Evolutionary conservation across 2,329 filamentous ascomycete species (phyloP).

Genomic region (Orbilia oligospora): DNA sequence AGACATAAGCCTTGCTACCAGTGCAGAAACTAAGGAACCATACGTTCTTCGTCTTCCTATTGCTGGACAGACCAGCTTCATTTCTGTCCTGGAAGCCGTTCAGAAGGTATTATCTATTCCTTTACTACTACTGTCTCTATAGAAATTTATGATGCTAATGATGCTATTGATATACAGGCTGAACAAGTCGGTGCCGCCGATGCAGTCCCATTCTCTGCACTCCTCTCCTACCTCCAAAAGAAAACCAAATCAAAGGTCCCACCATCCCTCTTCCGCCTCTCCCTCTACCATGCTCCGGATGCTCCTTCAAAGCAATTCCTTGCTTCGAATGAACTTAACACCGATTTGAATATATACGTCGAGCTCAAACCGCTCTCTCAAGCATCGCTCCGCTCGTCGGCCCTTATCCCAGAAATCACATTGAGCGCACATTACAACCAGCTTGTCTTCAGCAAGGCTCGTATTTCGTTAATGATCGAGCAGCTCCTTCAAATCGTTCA

Average conservation of each 20-base stretch:
- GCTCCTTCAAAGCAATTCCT: slow-evolving; percentile 64
- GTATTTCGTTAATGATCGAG: slow-evolving; percentile 68
- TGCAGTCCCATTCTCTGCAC: slow-evolving; percentile 67
- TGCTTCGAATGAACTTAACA: slow-evolving; percentile 62
- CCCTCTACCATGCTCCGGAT: slow-evolving; percentile 69
- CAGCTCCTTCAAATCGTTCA: slow-evolving; percentile 68
- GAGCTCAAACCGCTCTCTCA: slow-evolving; percentile 61
- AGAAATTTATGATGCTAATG: slow-evolving; percentile 6
- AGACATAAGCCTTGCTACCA: slow-evolving; percentile 70
- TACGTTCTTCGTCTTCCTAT: slow-evolving; percentile 69
- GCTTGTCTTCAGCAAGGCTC: slow-evolving; percentile 69
- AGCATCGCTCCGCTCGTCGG: slow-evolving; percentile 61
- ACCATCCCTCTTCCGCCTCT: slow-evolving; percentile 69
- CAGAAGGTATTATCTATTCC: slow-evolving; percentile 65
- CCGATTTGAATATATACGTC: slow-evolving; percentile 64
- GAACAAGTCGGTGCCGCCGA: slow-evolving; percentile 68
- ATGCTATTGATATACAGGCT: slow-evolving; percentile 63
- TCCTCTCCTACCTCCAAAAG: slow-evolving; percentile 68
- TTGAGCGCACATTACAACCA: slow-evolving; percentile 68
- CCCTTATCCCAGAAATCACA: slow-evolving; percentile 67
- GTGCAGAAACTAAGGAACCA: slow-evolving; percentile 68
- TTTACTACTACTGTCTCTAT: not conserved
- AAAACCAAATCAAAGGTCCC: slow-evolving; percentile 67
- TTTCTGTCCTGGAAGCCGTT: slow-evolving; percentile 67
- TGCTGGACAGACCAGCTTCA: slow-evolving; percentile 67